Base-by-base conservation (phyloP, 768 basidiomycete genomes). In the Polyporus arcularius region DNA sequence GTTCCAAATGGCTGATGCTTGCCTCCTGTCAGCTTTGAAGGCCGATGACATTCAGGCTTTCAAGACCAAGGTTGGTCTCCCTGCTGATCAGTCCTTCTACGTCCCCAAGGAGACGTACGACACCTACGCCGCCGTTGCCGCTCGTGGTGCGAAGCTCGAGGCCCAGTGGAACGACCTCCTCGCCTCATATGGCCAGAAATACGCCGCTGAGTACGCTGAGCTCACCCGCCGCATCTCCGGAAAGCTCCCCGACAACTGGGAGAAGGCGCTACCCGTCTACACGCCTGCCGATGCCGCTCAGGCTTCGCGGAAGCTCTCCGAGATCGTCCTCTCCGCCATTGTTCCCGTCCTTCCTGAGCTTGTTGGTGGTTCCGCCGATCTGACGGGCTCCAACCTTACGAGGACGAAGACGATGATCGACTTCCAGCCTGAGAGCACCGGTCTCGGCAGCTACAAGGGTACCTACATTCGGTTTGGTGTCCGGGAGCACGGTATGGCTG, bases 401-500 rank as follows among this genome's bases (percentile, higher is more conserved):
- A 87, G 92, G 75, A 91, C 89, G 71, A 93, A 93, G 78, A 78
- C 76, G 57, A 82, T 82, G n/a, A 79, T 86, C 61, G 96, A 98
- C 77, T 96, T 98, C 88, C 96, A 98, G 75, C 90, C 85, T 43
- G 90, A 91, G 18, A 86, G 81, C 77, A 95, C 92, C 18, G 86
- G 86, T 35, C 82, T 96, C 46, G 96, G 96, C 60, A 81, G 73
- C 60, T 96, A 94, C 75, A 76, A 85, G 58, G 96, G 96, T 54
- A 90, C 88, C 49, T 97, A 98, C 74, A 86, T 98, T 73, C 90
- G 95, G 57, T 98, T 90, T 78, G 96, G 96, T 84, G 94, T 98
- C 58, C 92, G 96, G 76, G 96, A 98, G 75, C 96, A 98, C 75
- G 96, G 81, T 67, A 98, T 97, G 95, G 92, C 90, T 68, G 96